Evolutionary conservation across 2,329 filamentous ascomycete species (phyloP).

Genomic region (Sclerotinia spermophila): DNA sequence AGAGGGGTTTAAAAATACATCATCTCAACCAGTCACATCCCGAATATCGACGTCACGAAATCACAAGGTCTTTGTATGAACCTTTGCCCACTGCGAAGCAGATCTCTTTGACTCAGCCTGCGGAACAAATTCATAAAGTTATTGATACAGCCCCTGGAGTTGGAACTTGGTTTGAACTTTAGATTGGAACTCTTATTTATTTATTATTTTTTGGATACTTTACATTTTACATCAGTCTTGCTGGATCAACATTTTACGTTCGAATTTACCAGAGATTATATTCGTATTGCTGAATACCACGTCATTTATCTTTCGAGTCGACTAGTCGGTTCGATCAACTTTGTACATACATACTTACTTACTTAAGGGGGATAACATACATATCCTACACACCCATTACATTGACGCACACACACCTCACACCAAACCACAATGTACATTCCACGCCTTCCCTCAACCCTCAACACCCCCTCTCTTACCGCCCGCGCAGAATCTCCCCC

Average conservation of each 20-base stretch:
- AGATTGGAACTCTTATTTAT: neutral
- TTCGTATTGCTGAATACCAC: neutral
- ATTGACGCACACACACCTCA: neutral
- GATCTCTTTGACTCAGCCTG: neutral
- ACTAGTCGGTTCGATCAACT: neutral
- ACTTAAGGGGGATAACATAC: neutral
- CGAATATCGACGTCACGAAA: too few relatives aligned
- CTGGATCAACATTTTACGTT: constrained; percentile 1
- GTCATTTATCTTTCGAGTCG: neutral
- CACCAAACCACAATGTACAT: neutral
- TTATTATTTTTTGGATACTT: neutral
- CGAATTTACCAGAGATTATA: neutral
- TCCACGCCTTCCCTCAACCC: neutral
- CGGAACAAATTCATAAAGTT: neutral
- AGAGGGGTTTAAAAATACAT: neutral
- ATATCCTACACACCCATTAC: neutral
- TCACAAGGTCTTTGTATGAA: neutral
- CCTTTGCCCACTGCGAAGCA: neutral
- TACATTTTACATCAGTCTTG: neutral
- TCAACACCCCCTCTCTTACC: neutral
- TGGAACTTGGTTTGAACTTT: neutral
- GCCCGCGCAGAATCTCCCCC: neutral
- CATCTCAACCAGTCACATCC: neutral
- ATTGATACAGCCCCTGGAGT: neutral
- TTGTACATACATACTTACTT: neutral